Evolutionary conservation across 2,329 filamentous ascomycete species (phyloP).

Genomic region (Fusarium siculi): DNA sequence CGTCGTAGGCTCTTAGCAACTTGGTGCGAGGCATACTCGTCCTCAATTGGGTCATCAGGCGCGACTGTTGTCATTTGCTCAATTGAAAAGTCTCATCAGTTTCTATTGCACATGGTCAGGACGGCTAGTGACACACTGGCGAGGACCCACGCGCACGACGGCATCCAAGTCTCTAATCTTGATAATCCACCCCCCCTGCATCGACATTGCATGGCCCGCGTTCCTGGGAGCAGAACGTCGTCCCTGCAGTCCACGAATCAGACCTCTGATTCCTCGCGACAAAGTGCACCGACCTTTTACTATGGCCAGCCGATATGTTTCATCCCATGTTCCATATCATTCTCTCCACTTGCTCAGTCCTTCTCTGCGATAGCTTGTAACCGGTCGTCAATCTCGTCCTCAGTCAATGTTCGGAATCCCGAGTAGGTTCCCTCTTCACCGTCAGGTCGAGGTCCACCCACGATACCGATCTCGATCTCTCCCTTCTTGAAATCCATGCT

Average conservation of each 20-base stretch:
- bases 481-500: constrained; percentile 99
- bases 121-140: constrained; percentile 42
- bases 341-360: constrained; percentile 71
- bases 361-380: constrained; percentile 98
- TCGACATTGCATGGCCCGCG: constrained; percentile 37
- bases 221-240: constrained; percentile 33
- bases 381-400: constrained; percentile 98
- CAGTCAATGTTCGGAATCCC: constrained; percentile 87
- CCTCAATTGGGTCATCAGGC: constrained; percentile 43
- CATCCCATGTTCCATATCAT: constrained; percentile 32
- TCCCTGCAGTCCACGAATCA: constrained; percentile 36
- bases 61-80: constrained; percentile 38
- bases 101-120: constrained; percentile 45
- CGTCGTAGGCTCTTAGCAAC: constrained; percentile 21
- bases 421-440: constrained; percentile 84
- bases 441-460: constrained; percentile 85
- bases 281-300: constrained; percentile 20
- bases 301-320: constrained; percentile 13
- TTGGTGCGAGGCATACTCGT: constrained; percentile 44
- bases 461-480: constrained; percentile 97
- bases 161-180: constrained; percentile 35
- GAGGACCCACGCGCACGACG: constrained; percentile 29
- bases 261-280: constrained; percentile 14
- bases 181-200: constrained; percentile 35
- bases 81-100: constrained; percentile 34